phyloP scores from a whole-genome alignment of 208 protist genomes.

The Crithidia brevicula region DNA sequence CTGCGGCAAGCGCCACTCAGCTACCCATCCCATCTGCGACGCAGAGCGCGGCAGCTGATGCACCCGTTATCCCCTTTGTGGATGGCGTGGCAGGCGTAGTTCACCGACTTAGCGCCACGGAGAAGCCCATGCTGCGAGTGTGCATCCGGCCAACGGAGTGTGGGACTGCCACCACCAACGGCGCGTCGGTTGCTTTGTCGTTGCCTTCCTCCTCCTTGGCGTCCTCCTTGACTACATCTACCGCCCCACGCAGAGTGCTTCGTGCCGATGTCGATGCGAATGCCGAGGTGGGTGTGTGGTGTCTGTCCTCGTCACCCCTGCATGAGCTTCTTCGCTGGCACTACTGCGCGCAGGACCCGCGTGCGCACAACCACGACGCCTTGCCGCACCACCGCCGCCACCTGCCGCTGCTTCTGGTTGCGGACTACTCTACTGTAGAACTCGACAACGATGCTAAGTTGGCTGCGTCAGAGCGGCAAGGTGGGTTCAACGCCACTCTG shows the following conservation, averaged over 20 bases:
- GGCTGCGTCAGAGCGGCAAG: not conserved
- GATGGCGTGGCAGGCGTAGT: slow-evolving; percentile 15
- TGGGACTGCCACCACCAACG: not conserved
- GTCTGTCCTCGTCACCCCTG: slow-evolving; percentile 9
- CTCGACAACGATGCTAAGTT: not conserved
- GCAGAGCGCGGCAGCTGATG: not conserved
- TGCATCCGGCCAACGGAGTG: not conserved
- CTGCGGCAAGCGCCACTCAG: not conserved
- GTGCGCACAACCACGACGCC: slow-evolving; percentile 77
- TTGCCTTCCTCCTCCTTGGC: not conserved
- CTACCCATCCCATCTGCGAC: not conserved
- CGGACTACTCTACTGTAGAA: slow-evolving; percentile 63
- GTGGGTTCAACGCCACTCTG: slow-evolving; percentile 31
- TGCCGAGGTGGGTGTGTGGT: slow-evolving; percentile 62
- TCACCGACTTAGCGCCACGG: slow-evolving; percentile 20
- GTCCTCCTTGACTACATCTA: not conserved
- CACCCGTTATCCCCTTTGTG: not conserved
- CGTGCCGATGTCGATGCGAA: slow-evolving; percentile 66
- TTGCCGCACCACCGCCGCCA: slow-evolving; percentile 62
- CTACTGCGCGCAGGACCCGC: slow-evolving; percentile 78
- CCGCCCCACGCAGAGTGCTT: slow-evolving; percentile 37
- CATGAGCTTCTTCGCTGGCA: slow-evolving; percentile 74
- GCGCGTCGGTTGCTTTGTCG: not conserved
- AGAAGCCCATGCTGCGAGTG: slow-evolving; percentile 22
- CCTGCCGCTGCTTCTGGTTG: slow-evolving; percentile 60